phyloP scores from a whole-genome alignment of 805 yeast species.

The Middelhovenomyces tepae region DNA sequence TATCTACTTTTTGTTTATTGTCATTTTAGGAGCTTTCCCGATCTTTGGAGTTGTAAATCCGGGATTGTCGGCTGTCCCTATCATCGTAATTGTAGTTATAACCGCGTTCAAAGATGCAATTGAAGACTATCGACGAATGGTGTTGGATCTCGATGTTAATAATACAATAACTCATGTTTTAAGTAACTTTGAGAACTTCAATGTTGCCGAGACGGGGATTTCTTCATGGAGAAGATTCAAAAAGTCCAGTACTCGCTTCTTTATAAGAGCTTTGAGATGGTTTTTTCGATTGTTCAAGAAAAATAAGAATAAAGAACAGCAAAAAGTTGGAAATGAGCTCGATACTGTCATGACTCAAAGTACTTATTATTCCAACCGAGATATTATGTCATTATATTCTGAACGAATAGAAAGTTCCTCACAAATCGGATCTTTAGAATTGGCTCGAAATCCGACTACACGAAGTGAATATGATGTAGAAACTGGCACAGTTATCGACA shows the following conservation, averaged over 20 bases:
- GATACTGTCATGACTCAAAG: slow-evolving; percentile 15
- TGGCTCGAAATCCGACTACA: not conserved
- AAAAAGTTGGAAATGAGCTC: slow-evolving; percentile 11
- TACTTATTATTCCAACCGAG: slow-evolving; percentile 17
- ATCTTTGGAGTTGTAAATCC: slow-evolving; percentile 71
- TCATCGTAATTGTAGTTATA: slow-evolving; percentile 65
- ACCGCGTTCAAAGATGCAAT: slow-evolving; percentile 74
- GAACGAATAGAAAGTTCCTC: not conserved
- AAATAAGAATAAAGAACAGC: slow-evolving; percentile 5
- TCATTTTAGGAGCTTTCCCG: slow-evolving; percentile 68
- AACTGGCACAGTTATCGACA: slow-evolving; percentile 20
- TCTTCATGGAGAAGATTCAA: slow-evolving; percentile 64
- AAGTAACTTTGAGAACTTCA: slow-evolving; percentile 47
- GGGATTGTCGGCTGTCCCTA: slow-evolving; percentile 71
- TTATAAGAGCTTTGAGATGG: slow-evolving; percentile 1
- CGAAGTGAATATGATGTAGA: slow-evolving; percentile 1
- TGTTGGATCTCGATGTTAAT: slow-evolving; percentile 60
- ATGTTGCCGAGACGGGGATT: slow-evolving; percentile 47
- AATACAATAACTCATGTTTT: slow-evolving; percentile 59
- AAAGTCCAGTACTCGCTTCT: slow-evolving; percentile 38
- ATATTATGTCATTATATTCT: no score
- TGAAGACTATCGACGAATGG: slow-evolving; percentile 64
- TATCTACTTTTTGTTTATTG: slow-evolving; percentile 72
- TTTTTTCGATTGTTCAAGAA: not conserved
- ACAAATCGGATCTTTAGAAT: not conserved